These are phyloP conservation scores for Ampelomyces quisqualis DNA, from an alignment of 2,329 filamentous ascomycete species.

Conservation along the genomic window DNA sequence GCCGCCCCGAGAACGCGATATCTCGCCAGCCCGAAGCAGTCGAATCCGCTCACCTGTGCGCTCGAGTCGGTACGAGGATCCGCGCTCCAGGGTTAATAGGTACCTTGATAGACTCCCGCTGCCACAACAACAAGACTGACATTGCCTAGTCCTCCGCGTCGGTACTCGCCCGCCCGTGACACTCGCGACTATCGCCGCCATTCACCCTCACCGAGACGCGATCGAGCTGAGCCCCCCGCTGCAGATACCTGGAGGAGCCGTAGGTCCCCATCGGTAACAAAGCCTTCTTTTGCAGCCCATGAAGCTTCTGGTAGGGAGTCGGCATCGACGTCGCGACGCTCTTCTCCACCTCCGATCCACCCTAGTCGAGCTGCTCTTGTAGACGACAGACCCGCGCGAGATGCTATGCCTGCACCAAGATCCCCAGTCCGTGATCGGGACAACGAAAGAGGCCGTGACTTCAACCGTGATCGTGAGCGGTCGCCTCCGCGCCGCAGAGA, in stretches of 20 bases:
- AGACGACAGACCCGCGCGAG: conserved; percentile 26
- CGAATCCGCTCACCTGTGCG: conserved; percentile 48
- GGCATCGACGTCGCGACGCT: conserved; percentile 59
- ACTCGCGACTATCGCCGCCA: conserved; percentile 54
- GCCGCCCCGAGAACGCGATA: conserved; percentile 47
- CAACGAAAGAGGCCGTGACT: conserved; percentile 29
- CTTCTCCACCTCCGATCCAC: conserved; percentile 59
- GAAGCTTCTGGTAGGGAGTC: conserved; percentile 58
- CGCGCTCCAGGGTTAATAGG: conserved; percentile 45
- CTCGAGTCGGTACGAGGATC: conserved; percentile 48
- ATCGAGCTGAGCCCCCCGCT: conserved; percentile 51
- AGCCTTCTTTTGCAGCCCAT: conserved; percentile 44
- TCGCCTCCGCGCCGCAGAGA: conserved; percentile 44
- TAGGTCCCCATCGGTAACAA: conserved; percentile 54
- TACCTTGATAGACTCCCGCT: conserved; percentile 9
- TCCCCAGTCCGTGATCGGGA: conserved; percentile 42
- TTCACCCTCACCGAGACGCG: conserved; percentile 55
- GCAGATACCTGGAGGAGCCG: conserved; percentile 54
- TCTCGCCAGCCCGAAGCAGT: conserved; percentile 51
- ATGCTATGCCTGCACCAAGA: conserved; percentile 35
- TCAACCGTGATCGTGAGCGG: conserved; percentile 30
- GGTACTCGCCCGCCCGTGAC: conserved; percentile 48
- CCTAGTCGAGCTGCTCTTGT: conserved; percentile 53
- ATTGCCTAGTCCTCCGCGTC: conserved; percentile 36
- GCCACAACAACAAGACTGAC: conserved; percentile 4